These are phyloP conservation scores for Raddia guianensis DNA, from an alignment of 176 grass and related monocot species.

Conservation along the genomic window DNA sequence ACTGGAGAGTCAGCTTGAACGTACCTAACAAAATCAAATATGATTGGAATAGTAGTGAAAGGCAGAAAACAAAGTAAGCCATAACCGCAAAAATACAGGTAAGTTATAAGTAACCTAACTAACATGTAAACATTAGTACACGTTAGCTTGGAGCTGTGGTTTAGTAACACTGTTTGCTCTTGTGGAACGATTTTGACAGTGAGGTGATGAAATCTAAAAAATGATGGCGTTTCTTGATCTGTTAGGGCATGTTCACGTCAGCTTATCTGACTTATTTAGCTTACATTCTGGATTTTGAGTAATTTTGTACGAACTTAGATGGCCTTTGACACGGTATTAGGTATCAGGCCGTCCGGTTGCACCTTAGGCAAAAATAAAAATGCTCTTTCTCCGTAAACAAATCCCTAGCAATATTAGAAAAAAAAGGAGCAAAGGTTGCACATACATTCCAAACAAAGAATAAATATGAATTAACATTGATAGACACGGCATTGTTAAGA, in stretches of 20 bases:
- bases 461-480: no score
- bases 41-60: neutral
- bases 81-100: neutral
- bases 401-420: no score
- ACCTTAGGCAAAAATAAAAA: no score
- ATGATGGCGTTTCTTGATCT: neutral
- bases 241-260: neutral
- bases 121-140: neutral
- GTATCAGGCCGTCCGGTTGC: no score
- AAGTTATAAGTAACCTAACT: neutral
- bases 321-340: no score
- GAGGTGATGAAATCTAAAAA: neutral
- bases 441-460: no score
- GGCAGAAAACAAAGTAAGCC: constrained; percentile 5
- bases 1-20: constrained; percentile 52
- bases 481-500: no score
- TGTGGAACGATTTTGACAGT: neutral
- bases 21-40: constrained; percentile 45
- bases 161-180: constrained; percentile 14
- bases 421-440: no score
- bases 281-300: no score
- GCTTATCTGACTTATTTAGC: no score
- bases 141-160: neutral
- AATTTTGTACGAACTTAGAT: no score
- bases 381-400: no score